Percentiles rank a stretch among this genome's conserved stretches.
Evolutionary conservation across 2,329 filamentous ascomycete species (phyloP).

Genomic region (Cephalotrichum gorgonifer): DNA sequence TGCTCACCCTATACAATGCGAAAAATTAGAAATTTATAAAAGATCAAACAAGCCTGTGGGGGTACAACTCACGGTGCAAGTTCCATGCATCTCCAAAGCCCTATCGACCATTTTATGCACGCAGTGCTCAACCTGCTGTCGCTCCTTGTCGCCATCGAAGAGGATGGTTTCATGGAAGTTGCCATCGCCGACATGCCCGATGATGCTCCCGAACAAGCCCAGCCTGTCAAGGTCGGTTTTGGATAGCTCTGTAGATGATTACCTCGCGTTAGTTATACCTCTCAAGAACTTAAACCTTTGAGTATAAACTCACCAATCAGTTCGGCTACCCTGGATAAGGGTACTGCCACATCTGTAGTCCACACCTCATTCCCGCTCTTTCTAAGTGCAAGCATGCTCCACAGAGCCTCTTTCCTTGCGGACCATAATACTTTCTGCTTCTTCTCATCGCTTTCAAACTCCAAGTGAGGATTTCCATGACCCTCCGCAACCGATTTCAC

Average conservation of each 20-base stretch:
- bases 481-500: slow-evolving; percentile 57
- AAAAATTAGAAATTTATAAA: too few relatives aligned
- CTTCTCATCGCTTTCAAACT: slow-evolving; percentile 61
- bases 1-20: slow-evolving; percentile 52
- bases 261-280: neutral
- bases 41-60: too few relatives aligned
- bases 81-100: slow-evolving; percentile 90
- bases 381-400: slow-evolving; percentile 66
- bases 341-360: slow-evolving; percentile 79
- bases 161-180: slow-evolving; percentile 94
- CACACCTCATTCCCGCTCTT: slow-evolving; percentile 61
- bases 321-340: slow-evolving; percentile 62
- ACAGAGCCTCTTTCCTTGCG: slow-evolving; percentile 73
- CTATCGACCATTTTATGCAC: slow-evolving; percentile 85
- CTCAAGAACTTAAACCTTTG: too few relatives aligned
- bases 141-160: slow-evolving; percentile 67
- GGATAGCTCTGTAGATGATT: slow-evolving; percentile 48
- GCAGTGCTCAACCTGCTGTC: slow-evolving; percentile 65
- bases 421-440: slow-evolving; percentile 73
- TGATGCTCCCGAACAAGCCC: slow-evolving; percentile 74
- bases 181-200: slow-evolving; percentile 86
- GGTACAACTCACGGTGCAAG: slow-evolving; percentile 47
- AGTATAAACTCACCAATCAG: slow-evolving; percentile 32
- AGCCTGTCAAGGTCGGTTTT: slow-evolving; percentile 84
- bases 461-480: slow-evolving; percentile 57